These are phyloP conservation scores for Leishmania aethiopica DNA, from an alignment of 208 protist species.

Conservation along the genomic window DNA sequence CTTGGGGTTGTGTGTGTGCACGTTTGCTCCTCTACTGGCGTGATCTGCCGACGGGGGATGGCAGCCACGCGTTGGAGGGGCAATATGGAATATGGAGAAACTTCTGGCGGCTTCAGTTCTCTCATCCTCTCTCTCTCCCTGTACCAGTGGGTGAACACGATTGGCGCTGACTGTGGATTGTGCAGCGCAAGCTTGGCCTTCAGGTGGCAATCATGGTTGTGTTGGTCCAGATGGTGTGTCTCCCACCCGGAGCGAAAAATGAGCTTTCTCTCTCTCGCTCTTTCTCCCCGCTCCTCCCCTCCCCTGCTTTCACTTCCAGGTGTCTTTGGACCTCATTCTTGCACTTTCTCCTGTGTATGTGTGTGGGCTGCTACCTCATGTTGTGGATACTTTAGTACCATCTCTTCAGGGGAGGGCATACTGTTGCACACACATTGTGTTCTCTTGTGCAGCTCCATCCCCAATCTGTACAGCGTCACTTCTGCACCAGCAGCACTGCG, in stretches of 20 bases:
- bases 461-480: background rate
- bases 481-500: background rate
- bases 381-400: background rate
- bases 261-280: background rate
- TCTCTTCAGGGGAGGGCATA: background rate
- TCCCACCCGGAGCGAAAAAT: background rate
- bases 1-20: background rate
- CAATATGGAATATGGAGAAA: background rate
- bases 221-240: background rate
- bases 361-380: background rate
- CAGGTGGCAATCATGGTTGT: background rate
- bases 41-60: background rate
- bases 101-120: background rate
- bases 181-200: background rate
- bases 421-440: background rate
- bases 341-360: background rate
- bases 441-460: background rate
- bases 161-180: background rate
- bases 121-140: conserved; percentile 7
- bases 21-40: background rate
- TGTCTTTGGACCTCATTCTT: background rate
- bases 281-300: background rate
- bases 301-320: background rate
- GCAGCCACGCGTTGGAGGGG: background rate
- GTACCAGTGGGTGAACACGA: background rate